phyloP scores from a whole-genome alignment of 805 yeast genomes.

The Candida chauliodis region DNA sequence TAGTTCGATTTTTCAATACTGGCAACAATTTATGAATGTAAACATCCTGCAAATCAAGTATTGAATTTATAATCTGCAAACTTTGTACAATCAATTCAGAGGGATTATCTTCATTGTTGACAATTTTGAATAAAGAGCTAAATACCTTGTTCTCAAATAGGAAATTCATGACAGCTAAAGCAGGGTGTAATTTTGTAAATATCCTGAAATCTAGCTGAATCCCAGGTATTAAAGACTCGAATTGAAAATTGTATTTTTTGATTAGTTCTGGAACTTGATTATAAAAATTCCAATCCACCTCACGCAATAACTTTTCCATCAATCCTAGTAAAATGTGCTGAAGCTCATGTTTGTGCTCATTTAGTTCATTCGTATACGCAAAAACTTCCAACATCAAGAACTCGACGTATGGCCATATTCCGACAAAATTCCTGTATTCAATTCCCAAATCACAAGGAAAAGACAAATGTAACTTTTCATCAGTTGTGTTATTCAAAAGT shows the following conservation, averaged over 20 bases:
- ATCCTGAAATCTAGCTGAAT: constrained; percentile 16
- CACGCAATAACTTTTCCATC: constrained; percentile 36
- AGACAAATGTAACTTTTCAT: constrained; percentile 36
- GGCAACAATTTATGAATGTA: constrained; percentile 56
- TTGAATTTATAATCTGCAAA: constrained; percentile 41
- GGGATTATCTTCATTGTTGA: constrained; percentile 33
- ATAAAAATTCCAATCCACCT: constrained; percentile 43
- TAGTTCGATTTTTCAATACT: constrained; percentile 39
- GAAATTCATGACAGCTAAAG: constrained; percentile 58
- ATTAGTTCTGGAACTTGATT: constrained; percentile 47
- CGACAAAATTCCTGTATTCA: constrained; percentile 52
- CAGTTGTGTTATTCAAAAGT: constrained; percentile 32
- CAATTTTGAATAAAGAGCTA: constrained; percentile 50
- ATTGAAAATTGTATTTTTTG: constrained; percentile 21
- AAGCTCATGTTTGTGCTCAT: constrained; percentile 38
- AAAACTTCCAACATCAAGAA: constrained; percentile 67
- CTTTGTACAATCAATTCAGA: constrained; percentile 17
- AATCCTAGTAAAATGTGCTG: constrained; percentile 54
- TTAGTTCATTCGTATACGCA: constrained; percentile 43
- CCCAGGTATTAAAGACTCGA: constrained; percentile 18
- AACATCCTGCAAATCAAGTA: constrained; percentile 55
- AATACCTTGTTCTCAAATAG: constrained; percentile 60
- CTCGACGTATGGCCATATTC: constrained; percentile 79
- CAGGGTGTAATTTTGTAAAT: constrained; percentile 64
- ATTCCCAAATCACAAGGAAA: constrained; percentile 66